Percentiles rank a stretch among this genome's conserved stretches.
phyloP scores from a whole-genome alignment of 306 rosid genomes.

The Begonia loranthoides region DNA sequence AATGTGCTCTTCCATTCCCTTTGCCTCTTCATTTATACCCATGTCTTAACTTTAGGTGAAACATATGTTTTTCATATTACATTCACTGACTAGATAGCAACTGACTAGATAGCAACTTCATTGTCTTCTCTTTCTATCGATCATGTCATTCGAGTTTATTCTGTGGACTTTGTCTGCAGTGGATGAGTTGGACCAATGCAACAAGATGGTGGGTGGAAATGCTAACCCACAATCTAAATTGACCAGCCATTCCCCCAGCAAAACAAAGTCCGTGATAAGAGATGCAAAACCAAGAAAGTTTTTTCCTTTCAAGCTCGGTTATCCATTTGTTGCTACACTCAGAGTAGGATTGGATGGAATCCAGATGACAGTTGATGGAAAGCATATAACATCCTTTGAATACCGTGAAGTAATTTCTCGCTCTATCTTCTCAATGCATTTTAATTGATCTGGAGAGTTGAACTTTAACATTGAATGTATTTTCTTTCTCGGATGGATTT shows the following conservation, averaged over 20 bases:
- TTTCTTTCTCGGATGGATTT: conserved; percentile 19
- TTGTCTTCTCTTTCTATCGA: too few relatives aligned
- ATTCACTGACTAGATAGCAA: too few relatives aligned
- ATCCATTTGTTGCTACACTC: conserved; percentile 90
- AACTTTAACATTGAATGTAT: conserved; percentile 12
- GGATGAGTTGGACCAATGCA: conserved; percentile 95
- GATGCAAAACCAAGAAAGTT: conserved; percentile 43
- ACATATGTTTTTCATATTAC: too few relatives aligned
- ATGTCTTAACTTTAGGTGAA: too few relatives aligned
- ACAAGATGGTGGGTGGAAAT: conserved; percentile 71
- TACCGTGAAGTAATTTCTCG: conserved; percentile 61
- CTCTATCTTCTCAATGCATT: conserved; percentile 4
- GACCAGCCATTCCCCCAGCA: conserved; percentile 28
- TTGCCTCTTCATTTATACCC: too few relatives aligned
- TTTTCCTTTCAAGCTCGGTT: conserved; percentile 89
- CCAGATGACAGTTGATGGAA: conserved; percentile 99
- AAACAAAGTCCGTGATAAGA: conserved; percentile 34
- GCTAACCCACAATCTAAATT: conserved; percentile 23
- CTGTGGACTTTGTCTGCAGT: conserved; percentile 19
- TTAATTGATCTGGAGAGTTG: conserved; percentile 8
- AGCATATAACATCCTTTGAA: conserved; percentile 84
- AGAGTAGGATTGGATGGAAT: conserved; percentile 96
- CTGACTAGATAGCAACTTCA: too few relatives aligned
- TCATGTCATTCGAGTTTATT: too few relatives aligned
- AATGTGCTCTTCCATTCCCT: too few relatives aligned